Percentiles rank a stretch among this genome's conserved stretches.
Evolutionary conservation across 345 rosid genomes (phyloP).

Genomic region (Leavenworthia alabamica): DNA sequence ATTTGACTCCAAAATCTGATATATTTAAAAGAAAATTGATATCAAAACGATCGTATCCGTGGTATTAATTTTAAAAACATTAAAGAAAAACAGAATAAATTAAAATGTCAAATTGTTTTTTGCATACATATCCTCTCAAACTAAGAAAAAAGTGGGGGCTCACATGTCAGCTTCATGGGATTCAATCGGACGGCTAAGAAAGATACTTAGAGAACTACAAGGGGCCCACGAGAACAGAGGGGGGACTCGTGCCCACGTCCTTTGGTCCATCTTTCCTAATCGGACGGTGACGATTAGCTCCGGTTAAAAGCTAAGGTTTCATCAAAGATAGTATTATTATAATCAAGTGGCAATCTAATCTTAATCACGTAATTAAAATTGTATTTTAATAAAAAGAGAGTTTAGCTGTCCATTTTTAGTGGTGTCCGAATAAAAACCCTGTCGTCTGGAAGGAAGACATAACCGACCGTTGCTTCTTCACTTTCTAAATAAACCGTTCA

Average conservation of each 20-base stretch:
- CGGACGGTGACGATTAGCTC: constrained; percentile 22
- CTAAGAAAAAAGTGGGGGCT: constrained; percentile 24
- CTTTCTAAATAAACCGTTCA: constrained; percentile 32
- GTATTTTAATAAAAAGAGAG: constrained; percentile 14
- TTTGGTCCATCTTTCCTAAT: constrained; percentile 19
- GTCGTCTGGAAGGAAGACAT: constrained; percentile 34
- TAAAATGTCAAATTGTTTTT: neutral
- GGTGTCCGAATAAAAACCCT: constrained; percentile 35
- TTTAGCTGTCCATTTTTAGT: constrained; percentile 31
- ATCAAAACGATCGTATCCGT: constrained; percentile 12
- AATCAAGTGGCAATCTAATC: constrained; percentile 24
- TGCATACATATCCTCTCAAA: constrained; percentile 6
- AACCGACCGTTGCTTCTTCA: constrained; percentile 35
- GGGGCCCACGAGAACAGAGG: constrained; percentile 27
- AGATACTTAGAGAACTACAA: constrained; percentile 6
- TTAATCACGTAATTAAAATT: constrained; percentile 16
- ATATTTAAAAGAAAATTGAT: neutral
- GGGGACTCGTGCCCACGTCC: constrained; percentile 30
- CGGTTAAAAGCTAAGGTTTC: constrained; percentile 5
- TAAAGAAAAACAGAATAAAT: neutral
- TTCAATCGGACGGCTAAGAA: constrained; percentile 31
- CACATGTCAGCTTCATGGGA: constrained; percentile 35
- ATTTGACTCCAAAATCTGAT: constrained; percentile 14
- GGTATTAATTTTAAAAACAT: constrained; percentile 7
- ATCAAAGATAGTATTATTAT: neutral